Evolutionary conservation across 2,329 filamentous ascomycete genomes (phyloP).

Genomic region (Colletotrichum tamarilloi): DNA sequence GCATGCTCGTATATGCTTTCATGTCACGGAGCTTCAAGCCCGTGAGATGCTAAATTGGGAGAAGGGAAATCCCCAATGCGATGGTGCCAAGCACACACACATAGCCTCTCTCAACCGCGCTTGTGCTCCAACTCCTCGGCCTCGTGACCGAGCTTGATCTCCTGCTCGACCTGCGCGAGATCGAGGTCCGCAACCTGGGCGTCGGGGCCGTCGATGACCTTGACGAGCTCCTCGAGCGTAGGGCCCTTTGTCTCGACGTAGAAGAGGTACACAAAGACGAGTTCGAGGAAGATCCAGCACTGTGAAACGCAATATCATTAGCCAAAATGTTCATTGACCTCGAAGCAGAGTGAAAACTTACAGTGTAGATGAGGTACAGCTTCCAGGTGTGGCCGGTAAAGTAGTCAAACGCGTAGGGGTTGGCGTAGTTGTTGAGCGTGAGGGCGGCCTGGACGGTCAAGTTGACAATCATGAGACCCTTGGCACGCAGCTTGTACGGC

Average conservation of each 20-base stretch:
- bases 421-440: constrained; percentile 65
- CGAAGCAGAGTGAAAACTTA: constrained; percentile 44
- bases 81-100: neutral
- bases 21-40: neutral
- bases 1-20: constrained; percentile 17
- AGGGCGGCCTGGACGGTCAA: constrained; percentile 65
- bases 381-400: constrained; percentile 60
- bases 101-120: constrained; percentile 16
- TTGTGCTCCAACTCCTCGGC: constrained; percentile 33
- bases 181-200: constrained; percentile 60
- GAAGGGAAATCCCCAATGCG: neutral
- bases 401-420: constrained; percentile 63
- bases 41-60: neutral
- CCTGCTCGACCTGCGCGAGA: constrained; percentile 58
- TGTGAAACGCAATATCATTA: neutral
- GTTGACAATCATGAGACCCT: constrained; percentile 69
- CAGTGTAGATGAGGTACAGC: constrained; percentile 67
- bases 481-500: constrained; percentile 60
- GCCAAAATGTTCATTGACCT: neutral
- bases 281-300: constrained; percentile 64
- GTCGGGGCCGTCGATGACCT: constrained; percentile 73
- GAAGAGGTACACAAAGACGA: constrained; percentile 66
- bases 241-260: constrained; percentile 72
- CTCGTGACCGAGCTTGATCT: constrained; percentile 39
- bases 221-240: constrained; percentile 74